Percentiles rank a stretch among this genome's conserved stretches.
phyloP scores from a whole-genome alignment of 345 rosid species.

The Eucalyptus cloeziana region DNA sequence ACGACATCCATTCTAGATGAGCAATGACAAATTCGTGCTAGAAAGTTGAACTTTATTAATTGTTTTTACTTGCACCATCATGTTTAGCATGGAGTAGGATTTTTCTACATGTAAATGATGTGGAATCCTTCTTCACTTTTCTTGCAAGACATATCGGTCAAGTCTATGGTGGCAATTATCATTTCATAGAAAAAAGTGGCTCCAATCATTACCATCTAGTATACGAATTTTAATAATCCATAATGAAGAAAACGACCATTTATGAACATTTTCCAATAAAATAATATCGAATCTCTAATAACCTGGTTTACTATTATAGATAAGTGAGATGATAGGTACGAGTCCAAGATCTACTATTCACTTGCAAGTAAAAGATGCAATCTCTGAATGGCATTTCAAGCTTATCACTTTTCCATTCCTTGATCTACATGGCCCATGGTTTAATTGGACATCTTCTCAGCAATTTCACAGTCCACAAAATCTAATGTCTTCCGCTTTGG shows the following conservation, averaged over 20 bases:
- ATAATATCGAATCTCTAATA: too few species aligned
- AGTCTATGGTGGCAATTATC: background rate
- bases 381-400: background rate
- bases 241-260: background rate
- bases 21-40: background rate
- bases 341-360: background rate
- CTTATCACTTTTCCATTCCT: background rate
- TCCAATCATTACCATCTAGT: rapidly evolving
- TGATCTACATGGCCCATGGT: background rate
- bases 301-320: background rate
- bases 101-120: background rate
- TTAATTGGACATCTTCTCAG: background rate
- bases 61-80: background rate
- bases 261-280: background rate
- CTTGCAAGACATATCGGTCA: background rate
- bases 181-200: background rate
- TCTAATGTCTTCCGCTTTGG: background rate
- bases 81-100: background rate
- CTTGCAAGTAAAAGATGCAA: background rate
- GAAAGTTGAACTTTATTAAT: background rate
- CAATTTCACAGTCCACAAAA: too few species aligned
- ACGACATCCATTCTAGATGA: rapidly evolving
- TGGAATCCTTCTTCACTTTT: background rate
- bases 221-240: background rate
- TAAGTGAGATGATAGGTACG: background rate